phyloP scores from a whole-genome alignment of 1,284 basidiomycete species.

The Microbotryum violaceum region DNA sequence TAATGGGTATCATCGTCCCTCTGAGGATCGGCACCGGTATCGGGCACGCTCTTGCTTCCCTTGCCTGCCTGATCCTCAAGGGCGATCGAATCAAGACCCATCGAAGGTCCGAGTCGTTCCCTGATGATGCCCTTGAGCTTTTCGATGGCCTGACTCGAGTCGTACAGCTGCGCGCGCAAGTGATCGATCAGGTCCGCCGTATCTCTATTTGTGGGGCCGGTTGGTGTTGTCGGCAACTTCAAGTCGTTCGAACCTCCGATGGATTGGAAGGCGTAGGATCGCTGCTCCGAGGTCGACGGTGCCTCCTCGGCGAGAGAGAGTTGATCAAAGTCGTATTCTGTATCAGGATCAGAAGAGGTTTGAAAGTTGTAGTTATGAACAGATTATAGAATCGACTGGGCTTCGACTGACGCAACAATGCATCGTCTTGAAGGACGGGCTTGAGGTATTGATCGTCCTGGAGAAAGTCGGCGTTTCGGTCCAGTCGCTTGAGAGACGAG shows the following conservation, averaged over 20 bases:
- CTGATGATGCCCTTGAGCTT: conserved; percentile 22
- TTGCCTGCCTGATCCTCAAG: not conserved
- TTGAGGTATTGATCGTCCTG: conserved; percentile 65
- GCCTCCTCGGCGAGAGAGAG: conserved; percentile 13
- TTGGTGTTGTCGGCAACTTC: no score
- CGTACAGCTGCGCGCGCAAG: conserved; percentile 28
- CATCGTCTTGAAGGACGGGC: conserved; percentile 73
- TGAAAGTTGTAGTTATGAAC: no score
- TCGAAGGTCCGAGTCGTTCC: conserved; percentile 18
- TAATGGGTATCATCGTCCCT: conserved; percentile 88
- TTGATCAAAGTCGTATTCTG: conserved; percentile 57
- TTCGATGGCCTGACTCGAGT: conserved; percentile 21
- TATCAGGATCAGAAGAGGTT: not conserved
- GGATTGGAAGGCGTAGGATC: no score
- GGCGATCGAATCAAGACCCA: conserved; percentile 16
- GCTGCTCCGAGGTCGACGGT: not conserved
- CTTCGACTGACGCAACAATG: conserved; percentile 64
- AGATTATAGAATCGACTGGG: not conserved
- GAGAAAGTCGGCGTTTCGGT: conserved; percentile 58
- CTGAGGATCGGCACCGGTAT: conserved; percentile 25
- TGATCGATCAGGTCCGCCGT: conserved; percentile 18
- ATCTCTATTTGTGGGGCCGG: no score
- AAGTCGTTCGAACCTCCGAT: not conserved
- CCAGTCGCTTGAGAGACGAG: conserved; percentile 47
- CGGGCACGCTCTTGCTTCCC: not conserved